Evolutionary conservation across 805 yeast species (phyloP), one percentile per base, ranked within the genome.

Genomic region (Candida maesae): DNA sequence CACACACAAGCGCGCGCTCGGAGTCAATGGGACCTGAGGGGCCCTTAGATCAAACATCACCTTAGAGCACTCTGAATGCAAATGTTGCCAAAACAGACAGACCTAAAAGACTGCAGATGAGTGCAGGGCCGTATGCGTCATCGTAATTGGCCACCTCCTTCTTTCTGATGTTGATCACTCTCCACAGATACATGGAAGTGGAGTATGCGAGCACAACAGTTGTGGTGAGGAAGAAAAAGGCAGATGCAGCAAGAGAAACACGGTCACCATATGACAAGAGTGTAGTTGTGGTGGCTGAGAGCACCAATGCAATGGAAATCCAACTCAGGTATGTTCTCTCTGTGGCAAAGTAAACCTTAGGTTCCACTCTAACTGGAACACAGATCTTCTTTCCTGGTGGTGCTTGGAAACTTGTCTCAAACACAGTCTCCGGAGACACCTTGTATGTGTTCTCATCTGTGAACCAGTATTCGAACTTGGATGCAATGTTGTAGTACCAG

Each of bases 311-410:
- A 52, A 93, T 87, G 30, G 95, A 90, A 41, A 91, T 67, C 99
- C 99, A 93, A 30, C 95, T 78, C 47, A 93, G 71, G 58, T 81
- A 91, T 0, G 99, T 93, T 67, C 99, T 79, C 64, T 93, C 99
- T 18, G 95, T 88, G 6, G 99, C 99, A 65, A 93, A 93, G 62
- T 93, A 93, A n/a, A 93, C 99, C 67, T 93, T 93, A 44, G 99
- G 99, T 65, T 93, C 99, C 27, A 93, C 90, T 56, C 99, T 78
- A 28, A 93, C 95, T 3, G 98, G 99, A 8, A 93, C 93, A 56
- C 89, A 79, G 44, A 93, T 86, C 33, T 76, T 73, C 64, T 89
- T 90, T 2, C 98, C 99, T 31, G 84, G 79, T 17, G 99, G 98
- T 10, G 93, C 84, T 45, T 64, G 66, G 48, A 81, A 72, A 41